Base-by-base conservation (phyloP, 371 early-diverging fungal species). In the Mortierella sp. region DNA sequence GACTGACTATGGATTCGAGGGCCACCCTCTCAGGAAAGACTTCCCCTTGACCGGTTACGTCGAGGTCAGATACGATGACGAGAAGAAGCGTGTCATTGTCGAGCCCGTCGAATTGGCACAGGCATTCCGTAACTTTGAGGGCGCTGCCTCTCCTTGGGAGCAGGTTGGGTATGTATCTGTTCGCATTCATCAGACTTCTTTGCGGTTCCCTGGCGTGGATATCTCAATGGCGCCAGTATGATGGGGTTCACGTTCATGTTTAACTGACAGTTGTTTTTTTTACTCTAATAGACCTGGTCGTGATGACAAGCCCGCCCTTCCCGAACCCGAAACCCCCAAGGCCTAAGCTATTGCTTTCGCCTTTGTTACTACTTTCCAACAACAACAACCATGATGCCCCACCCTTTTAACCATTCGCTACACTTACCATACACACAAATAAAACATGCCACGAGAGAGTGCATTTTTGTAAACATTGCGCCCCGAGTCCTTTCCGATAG, bases 1-100 rank as follows among this genome's bases (percentile, higher is more conserved):
- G 90, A 98, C 99, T 71, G 99, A 99, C 89, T 99, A 98, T 87
- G 99, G 99, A 69, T 99, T 98, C 82, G 98, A 98, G 90, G 99
- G 99, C 21, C 95, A 98, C 89, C 99, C 99, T 70, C 86, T 99
- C 82, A 92, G 99, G 84, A 99, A 99, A 92, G 99, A 99, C 86
- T 98, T 99, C 93, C 99, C 99, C 72, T 91, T 98, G 67, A 97
- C 98, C 50, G 98, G 98, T 50, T 97, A 97, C 88, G 96, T 96
- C 31, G 98, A 98, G 89, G 96, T 98, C 61, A 91, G 98, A 77
- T 98, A 97, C 84, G 98, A 98, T 87, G 99, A 98, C 79, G 98
- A 97, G 88, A 96, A 96, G 94, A 98, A 98, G 92, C 93, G 98
- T 71, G 97, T 99, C 50, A 96, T 98, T 48, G 92, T 96, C 50